These are phyloP conservation scores for Groenewaldozyma auringiensis DNA, from an alignment of 1,139 yeast species.

Conservation along the genomic window DNA sequence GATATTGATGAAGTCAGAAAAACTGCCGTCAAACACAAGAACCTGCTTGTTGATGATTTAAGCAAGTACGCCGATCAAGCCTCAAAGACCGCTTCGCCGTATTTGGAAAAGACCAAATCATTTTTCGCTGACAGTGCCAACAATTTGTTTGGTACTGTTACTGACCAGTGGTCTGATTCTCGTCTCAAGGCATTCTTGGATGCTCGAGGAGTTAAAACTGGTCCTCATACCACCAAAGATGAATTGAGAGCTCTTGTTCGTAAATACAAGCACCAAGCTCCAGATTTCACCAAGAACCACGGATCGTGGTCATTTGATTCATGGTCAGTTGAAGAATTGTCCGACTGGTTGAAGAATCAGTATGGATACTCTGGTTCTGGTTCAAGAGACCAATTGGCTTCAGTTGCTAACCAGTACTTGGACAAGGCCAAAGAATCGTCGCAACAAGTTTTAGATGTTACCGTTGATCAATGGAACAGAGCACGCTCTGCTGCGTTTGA, in stretches of 20 bases:
- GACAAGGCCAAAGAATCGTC: conserved; percentile 14
- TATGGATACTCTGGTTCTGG: conserved; percentile 30
- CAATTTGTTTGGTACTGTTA: conserved; percentile 20
- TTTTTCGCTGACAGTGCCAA: conserved; percentile 16
- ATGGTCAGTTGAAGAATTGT: conserved; percentile 38
- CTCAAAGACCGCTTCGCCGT: conserved; percentile 19
- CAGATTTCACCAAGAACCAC: conserved; percentile 27
- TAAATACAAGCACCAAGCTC: conserved; percentile 38
- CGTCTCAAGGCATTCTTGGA: conserved; percentile 45
- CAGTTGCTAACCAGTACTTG: conserved; percentile 32
- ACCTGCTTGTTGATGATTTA: conserved; percentile 19
- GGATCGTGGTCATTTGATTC: conserved; percentile 39
- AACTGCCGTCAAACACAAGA: conserved; percentile 34
- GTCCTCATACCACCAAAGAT: conserved; percentile 40
- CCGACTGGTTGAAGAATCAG: conserved; percentile 35
- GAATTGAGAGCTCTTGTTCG: conserved; percentile 44
- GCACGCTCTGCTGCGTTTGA: conserved; percentile 37
- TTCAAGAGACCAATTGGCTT: conserved; percentile 34
- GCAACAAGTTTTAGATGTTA: conserved; percentile 4
- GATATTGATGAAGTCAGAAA: conserved; percentile 34
- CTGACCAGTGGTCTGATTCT: conserved; percentile 30
- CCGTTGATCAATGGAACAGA: conserved; percentile 11
- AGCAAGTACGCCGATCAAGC: conserved; percentile 16
- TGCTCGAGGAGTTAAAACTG: conserved; percentile 43
- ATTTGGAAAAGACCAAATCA: conserved; percentile 19